Evolutionary conservation across 2,329 filamentous ascomycete genomes (phyloP), one percentile per base, ranked within the genome.

Genomic region (Tolypocladium endophyticum): DNA sequence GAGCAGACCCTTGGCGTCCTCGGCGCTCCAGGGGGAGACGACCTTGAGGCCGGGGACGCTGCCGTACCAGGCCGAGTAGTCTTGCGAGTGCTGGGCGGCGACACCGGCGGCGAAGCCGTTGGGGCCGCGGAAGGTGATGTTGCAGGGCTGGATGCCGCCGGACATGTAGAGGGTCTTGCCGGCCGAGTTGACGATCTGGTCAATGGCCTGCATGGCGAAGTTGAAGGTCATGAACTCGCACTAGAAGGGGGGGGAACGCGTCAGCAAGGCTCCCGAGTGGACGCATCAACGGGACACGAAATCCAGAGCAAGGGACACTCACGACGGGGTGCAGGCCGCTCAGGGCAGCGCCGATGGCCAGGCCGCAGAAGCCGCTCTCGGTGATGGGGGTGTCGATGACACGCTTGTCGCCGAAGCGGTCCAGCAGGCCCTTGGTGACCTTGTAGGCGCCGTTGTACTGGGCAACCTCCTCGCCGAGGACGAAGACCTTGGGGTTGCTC

Each of bases 151-250:
- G 76, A 97, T 97, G 76, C 94, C 94, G 71, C 94, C 94, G 65
- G 94, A 97, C 94, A 99, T 99, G 84, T 99, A 99, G 73, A 99
- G 93, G 60, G 94, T 99, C 85, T 99, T 99, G 73, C 92, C 94
- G 69, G 84, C 94, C 56, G 93, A 97, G 87, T 99, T 99, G 86
- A 99, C 92, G 74, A 99, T 90, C 77, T 99, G 94, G 76, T 99
- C 94, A 77, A 99, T 99, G 74, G 94, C 91, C 81, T 99, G 94
- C 94, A 99, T 99, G 77, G 94, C 93, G 75, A 97, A 97, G 86
- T 99, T 99, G 87, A 96, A 97, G 72, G 94, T 99, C 94, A 99
- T 99, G 84, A 99, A 99, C 81, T 99, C 94, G 85, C 89, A 94
- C 90, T 94, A 66, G 11, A 25, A 1, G 14, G 55, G 43, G 33